These are phyloP conservation scores for Flaveria ramosissima DNA, from an alignment of 129 eudicot species.

Conservation along the genomic window DNA sequence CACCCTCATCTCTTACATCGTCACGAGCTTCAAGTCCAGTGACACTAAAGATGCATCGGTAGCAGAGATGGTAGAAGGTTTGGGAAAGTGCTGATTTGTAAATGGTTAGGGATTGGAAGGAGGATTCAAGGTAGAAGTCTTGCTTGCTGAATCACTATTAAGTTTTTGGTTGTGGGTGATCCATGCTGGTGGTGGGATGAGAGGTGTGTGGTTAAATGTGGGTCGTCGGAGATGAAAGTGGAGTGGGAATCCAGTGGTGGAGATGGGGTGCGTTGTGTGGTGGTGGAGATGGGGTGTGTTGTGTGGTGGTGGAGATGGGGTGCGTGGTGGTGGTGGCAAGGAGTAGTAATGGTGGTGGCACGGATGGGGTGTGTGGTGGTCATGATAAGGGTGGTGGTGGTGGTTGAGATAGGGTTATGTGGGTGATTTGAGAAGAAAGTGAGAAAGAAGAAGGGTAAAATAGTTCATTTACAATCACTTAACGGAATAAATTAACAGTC, in stretches of 20 bases:
- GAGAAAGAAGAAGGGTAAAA: too few species aligned
- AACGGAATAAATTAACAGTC: too few species aligned
- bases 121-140: slow-evolving; percentile 72
- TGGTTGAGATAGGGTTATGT: too few species aligned
- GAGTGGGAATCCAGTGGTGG: slow-evolving; percentile 19
- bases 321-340: too few species aligned
- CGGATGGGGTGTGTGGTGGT: too few species aligned
- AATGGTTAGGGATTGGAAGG: slow-evolving; percentile 51
- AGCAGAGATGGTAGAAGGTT: slow-evolving; percentile 50
- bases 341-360: too few species aligned
- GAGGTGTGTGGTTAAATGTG: slow-evolving; percentile 25
- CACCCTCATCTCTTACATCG: slow-evolving; percentile 74
- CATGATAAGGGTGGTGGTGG: too few species aligned
- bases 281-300: too few species aligned
- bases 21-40: slow-evolving; percentile 71
- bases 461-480: too few species aligned
- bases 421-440: too few species aligned
- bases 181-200: slow-evolving; percentile 21
- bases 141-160: slow-evolving; percentile 72
- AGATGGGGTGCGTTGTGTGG: not conserved
- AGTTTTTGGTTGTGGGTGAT: slow-evolving; percentile 34
- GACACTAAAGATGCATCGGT: slow-evolving; percentile 61
- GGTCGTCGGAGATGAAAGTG: not conserved
- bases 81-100: slow-evolving; percentile 53
- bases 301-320: too few species aligned